Base-by-base conservation (phyloP, 2,329 filamentous ascomycete genomes). In the Neofusicoccum ribis region DNA sequence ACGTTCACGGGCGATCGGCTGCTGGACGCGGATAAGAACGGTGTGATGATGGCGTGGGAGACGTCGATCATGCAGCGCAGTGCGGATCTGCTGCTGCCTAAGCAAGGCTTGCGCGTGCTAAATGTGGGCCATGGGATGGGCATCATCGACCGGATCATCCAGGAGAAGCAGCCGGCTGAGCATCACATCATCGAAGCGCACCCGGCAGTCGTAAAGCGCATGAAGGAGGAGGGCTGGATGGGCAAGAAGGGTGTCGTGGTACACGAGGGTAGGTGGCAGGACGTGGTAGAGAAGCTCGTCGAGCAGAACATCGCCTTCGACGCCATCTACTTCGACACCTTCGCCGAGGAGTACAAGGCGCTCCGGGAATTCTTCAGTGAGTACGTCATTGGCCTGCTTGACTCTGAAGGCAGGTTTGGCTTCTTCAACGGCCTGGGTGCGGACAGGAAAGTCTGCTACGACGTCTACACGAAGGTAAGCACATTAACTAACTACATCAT, bases 241-340 rank as follows among this genome's bases (percentile, higher is more conserved):
- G 76, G 81, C 37, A 83, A 82, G 70, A 76, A 78, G 5, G 81
- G 81, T 14, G 81, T 85, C 11, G 76, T 77, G 17, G 74, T 84
- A 14, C 81, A 83, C 65, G 79, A 81, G 67, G 82, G 82, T 31
- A 74, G 77, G 36, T 84, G 82, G 82, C 82, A 84, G 69, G 81
- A 83, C 46, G 72, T 83, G 8, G 72, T 84, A 1, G 80, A 81
- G 1, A 74, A 74, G 41, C 74, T 84, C 0, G 73, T 82, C 3
- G 78, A 79, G 65, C 72, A 81, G 65, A 79, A 77, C 44, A 73
- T 73, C 20, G 66, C 76, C 7, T 81, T 83, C 62, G 81, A 84
- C 67, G 82, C 77, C 11, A 82, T 99, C 70, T 99, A 98, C 81
- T 98, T 97, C 73, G 95, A 99, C 75, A 99, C 95, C 0, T 98